Base-by-base conservation (phyloP, 768 basidiomycete species). In the Mycena indigotica region DNA sequence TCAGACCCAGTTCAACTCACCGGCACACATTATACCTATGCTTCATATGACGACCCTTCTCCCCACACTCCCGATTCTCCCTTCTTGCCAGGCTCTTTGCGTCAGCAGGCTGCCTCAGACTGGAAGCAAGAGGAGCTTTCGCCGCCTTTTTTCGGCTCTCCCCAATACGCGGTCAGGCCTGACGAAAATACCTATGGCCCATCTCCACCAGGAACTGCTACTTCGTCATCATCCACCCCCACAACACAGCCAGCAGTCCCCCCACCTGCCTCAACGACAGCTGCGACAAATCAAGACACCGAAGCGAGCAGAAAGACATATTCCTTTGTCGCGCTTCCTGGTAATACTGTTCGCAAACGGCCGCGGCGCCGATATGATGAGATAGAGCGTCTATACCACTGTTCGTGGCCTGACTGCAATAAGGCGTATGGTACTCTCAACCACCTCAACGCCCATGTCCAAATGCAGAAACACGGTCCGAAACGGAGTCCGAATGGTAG, bases 361-460 rank as follows among this genome's bases (percentile, higher is more conserved):
- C 91, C 91, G n/a, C 80, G 91, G 12, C 79, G 91, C 63, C 81
- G 91, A 41, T 92, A 91, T 72, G 95, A 98, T 71, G 95, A 98
- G 81, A 97, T 98, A 64, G 95, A 97, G 74, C 85, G 95, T 25
- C 74, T 96, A 52, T 98, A 98, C 70, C 83, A 84, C 55, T 98
- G 95, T 77, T 87, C 88, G 50, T 92, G 86, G 83, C 83, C 82
- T 3, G 80, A 84, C 41, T 88, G 86, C 62, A 80, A 84, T 54
- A 96, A 96, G 75, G 81, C 91, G 25, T 97, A 96, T 67, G 95
- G 95, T 28, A 97, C 95, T 3, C 80, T 98, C 49, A 98, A 99
- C 70, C 96, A 99, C 73, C 80, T 99, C 59, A 99, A 99, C 70
- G 94, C 95, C 28, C 96, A 99, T 71, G 93, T 98, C 56, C 89